Base-by-base conservation (phyloP, 2,329 filamentous ascomycete genomes). In the Setomelanomma holmii region DNA sequence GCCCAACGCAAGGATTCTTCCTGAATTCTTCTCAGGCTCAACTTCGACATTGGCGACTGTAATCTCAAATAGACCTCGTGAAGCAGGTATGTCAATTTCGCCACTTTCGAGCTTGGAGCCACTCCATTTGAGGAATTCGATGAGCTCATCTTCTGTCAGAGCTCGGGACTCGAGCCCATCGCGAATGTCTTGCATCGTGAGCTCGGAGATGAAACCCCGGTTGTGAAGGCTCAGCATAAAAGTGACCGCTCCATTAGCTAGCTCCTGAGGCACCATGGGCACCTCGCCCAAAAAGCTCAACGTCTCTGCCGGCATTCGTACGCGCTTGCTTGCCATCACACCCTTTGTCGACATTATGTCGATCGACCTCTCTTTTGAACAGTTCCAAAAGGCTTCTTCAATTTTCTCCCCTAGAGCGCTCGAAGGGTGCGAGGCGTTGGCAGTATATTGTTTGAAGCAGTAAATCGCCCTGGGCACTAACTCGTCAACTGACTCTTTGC, bases 301-400 rank as follows among this genome's bases (percentile, higher is more conserved):
- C 36, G 87, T 85, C 80, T 79, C 90, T 71, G 71, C 89, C 78
- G 71, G 89, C 62, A 96, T 84, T 27, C 95, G 89, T 30, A 97
- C 91, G 61, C 89, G 84, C 11, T 89, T 86, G 30, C 90, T 96
- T n/a, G 89, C 86, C 47, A 97, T 80, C 5, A 99, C 87, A 49
- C 96, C 96, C 52, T 88, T 86, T 17, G 89, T 96, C 1, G 93
- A 97, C 60, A 96, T 87, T 5, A 97, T 84, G 67, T 97, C 93
- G 51, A 98, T 91, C 0, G 86, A 88, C 8, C 66, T 62, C 2
- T 91, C 86, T 58, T 88, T 89, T 67, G 90, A 95, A 57, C 91
- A 93, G 30, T 87, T 96, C 95, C 95, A 99, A 71, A 99, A 99
- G 0, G 92, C 90, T 75, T 97, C 91, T 68, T 97, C 93, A 46